phyloP scores from a whole-genome alignment of 345 rosid species.

The Erucastrum elatum region DNA sequence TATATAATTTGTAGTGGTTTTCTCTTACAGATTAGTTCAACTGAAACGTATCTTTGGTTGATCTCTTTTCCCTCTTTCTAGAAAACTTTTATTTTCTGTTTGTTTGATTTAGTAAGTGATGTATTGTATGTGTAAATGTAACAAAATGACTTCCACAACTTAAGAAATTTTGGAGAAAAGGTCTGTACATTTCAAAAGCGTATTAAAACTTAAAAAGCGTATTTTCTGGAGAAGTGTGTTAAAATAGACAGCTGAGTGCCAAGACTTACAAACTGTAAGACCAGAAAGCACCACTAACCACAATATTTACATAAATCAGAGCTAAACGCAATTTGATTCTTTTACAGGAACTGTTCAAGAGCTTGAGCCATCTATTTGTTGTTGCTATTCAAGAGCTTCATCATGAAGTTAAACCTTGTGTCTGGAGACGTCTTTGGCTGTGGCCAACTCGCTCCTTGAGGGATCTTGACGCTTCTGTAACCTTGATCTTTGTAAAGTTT shows the following conservation, averaged over 20 bases:
- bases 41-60: not conserved
- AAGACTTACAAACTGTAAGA: not conserved
- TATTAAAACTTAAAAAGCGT: not conserved
- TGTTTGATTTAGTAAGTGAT: no score
- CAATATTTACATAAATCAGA: constrained; percentile 26
- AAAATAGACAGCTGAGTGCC: not conserved
- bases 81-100: not conserved
- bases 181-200: not conserved
- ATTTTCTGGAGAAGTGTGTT: not conserved
- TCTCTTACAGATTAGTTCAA: not conserved
- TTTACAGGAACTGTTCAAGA: constrained; percentile 27
- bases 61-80: not conserved
- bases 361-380: constrained; percentile 17
- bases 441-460: constrained; percentile 88
- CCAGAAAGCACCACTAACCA: not conserved
- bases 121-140: no score
- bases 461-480: constrained; percentile 68
- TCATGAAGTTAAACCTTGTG: constrained; percentile 74
- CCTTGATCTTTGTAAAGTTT: constrained; percentile 81
- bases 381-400: constrained; percentile 69
- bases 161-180: not conserved
- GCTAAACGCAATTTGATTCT: not conserved
- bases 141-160: no score
- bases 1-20: no score
- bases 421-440: constrained; percentile 69